phyloP scores from a whole-genome alignment of 768 basidiomycete genomes.

The Xerocomellus amylosporus region DNA sequence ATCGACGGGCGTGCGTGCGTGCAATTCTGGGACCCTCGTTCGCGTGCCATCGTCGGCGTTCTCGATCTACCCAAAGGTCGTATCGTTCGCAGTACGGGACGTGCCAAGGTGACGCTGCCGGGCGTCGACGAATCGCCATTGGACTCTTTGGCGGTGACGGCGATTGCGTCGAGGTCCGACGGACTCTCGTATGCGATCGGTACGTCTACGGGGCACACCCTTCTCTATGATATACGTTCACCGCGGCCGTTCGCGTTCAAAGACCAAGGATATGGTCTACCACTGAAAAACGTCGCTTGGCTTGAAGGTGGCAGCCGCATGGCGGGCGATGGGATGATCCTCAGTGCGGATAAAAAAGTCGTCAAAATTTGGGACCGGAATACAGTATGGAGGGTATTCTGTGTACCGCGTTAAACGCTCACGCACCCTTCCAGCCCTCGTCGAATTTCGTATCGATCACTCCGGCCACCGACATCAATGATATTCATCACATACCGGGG shows the following conservation, averaged over 20 bases:
- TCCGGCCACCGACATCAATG: constrained; percentile 84
- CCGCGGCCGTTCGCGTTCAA: constrained; percentile 81
- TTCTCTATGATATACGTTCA: constrained; percentile 92
- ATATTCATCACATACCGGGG: constrained; percentile 84
- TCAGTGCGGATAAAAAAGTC: constrained; percentile 95
- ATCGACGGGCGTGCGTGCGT: constrained; percentile 83
- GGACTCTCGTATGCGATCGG: constrained; percentile 93
- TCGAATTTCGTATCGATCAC: constrained; percentile 91
- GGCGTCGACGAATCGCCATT: constrained; percentile 35
- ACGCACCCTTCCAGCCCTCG: constrained; percentile 54
- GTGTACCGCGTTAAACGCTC: constrained; percentile 1
- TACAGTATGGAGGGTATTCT: constrained; percentile 48
- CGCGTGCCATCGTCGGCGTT: constrained; percentile 68
- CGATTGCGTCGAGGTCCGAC: constrained; percentile 80
- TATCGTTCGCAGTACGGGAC: constrained; percentile 43
- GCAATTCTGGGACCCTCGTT: constrained; percentile 96
- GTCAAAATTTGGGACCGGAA: constrained; percentile 95
- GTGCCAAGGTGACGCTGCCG: constrained; percentile 27
- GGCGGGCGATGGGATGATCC: constrained; percentile 84
- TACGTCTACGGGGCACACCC: constrained; percentile 90
- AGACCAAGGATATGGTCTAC: constrained; percentile 95
- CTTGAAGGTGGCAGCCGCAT: constrained; percentile 81
- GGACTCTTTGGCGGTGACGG: constrained; percentile 60
- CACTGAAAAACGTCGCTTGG: constrained; percentile 84
- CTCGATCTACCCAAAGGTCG: constrained; percentile 57